Conservation (phyloP, 176 grass and related monocot species). For the Triticum urartu region DNA sequence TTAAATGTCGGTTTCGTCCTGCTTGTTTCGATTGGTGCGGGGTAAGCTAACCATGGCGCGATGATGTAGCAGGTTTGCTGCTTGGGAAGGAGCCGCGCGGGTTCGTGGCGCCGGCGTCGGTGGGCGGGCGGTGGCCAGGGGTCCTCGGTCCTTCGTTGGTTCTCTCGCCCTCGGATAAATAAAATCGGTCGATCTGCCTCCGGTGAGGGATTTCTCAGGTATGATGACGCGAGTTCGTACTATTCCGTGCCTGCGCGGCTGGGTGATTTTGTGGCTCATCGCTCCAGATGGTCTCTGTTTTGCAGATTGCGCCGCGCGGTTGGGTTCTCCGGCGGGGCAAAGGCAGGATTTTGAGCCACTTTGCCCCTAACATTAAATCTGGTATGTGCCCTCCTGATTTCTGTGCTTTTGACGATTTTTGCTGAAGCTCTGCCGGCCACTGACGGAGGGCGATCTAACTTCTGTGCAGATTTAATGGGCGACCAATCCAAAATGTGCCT, state of each 20-base stretch:
- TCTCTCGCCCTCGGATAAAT: background rate
- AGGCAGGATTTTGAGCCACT: slow-evolving; percentile 11
- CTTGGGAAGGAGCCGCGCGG: background rate
- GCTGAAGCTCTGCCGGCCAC: background rate
- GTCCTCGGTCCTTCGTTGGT: background rate
- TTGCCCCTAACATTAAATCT: background rate
- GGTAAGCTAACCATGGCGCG: background rate
- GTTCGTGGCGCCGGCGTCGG: slow-evolving; percentile 16
- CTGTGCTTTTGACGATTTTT: background rate
- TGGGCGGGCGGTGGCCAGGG: background rate
- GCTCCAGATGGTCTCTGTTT: background rate
- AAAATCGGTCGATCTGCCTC: background rate
- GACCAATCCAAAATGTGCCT: slow-evolving; percentile 13
- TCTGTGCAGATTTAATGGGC: slow-evolving; percentile 35
- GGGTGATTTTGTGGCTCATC: background rate
- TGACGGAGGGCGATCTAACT: background rate
- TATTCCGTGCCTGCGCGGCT: background rate
- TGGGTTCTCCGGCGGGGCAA: background rate
- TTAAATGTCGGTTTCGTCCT: background rate
- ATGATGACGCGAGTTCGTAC: background rate
- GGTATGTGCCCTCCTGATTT: slow-evolving; percentile 9
- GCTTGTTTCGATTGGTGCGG: background rate
- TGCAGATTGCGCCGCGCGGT: background rate
- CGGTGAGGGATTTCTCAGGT: background rate
- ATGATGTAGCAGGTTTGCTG: slow-evolving; percentile 8